Evolutionary conservation across 371 early-diverging fungal genomes (phyloP).

Genomic region (Smittium culicis): DNA sequence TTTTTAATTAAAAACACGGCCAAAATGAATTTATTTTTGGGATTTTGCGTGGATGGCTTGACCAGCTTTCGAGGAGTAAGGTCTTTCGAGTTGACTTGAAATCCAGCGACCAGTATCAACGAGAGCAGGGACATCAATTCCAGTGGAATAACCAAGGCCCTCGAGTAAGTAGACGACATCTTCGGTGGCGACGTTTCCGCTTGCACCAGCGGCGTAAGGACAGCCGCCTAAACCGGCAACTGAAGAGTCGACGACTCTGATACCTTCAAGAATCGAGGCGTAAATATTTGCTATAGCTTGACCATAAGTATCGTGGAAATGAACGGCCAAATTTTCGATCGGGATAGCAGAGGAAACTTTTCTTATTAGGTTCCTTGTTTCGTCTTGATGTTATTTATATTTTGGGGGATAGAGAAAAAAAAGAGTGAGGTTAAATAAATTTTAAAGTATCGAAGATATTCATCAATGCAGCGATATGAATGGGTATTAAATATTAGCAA

Average conservation of each 20-base stretch:
- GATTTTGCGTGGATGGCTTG: conserved; percentile 21
- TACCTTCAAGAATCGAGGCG: conserved; percentile 60
- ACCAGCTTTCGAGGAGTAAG: conserved; percentile 34
- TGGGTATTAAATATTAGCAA: too few species aligned
- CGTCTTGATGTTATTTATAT: conserved; percentile 4
- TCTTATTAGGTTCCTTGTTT: conserved; percentile 52
- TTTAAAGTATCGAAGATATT: too few species aligned
- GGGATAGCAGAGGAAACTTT: conserved; percentile 59
- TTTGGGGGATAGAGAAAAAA: not conserved
- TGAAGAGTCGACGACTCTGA: conserved; percentile 83
- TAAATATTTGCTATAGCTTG: conserved; percentile 90
- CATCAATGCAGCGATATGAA: too few species aligned
- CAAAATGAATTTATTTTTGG: too few species aligned
- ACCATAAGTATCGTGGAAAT: conserved; percentile 96
- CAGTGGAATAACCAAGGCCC: conserved; percentile 69
- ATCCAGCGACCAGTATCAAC: conserved; percentile 73
- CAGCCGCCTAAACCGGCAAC: conserved; percentile 93
- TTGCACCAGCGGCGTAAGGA: conserved; percentile 91
- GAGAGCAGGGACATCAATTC: conserved; percentile 56
- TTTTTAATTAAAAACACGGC: too few species aligned
- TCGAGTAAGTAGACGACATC: conserved; percentile 89
- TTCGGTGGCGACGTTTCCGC: conserved; percentile 93
- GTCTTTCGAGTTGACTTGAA: conserved; percentile 50
- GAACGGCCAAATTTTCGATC: conserved; percentile 66
- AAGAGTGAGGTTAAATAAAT: not conserved